phyloP scores from a whole-genome alignment of 2,329 filamentous ascomycete genomes.

The Xylaria arbuscula region DNA sequence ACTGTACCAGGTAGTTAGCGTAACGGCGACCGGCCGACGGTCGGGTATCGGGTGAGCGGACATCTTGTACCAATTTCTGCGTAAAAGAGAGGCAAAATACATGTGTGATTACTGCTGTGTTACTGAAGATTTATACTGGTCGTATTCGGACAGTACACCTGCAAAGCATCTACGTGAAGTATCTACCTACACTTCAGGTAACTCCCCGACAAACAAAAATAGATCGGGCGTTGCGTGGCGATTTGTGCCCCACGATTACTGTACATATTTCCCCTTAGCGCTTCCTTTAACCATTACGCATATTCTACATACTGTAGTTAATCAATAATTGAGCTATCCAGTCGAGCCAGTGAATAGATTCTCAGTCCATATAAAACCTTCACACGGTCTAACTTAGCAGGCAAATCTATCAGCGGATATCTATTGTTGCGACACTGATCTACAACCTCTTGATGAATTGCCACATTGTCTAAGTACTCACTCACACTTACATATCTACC shows the following conservation, averaged over 20 bases:
- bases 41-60: conserved; percentile 31
- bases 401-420: background rate
- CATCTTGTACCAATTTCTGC: conserved; percentile 2
- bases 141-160: no score
- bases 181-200: background rate
- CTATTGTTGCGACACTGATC: background rate
- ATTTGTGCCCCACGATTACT: conserved; percentile 18
- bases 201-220: conserved; percentile 13
- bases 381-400: background rate
- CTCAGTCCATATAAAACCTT: background rate
- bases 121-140: background rate
- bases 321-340: background rate
- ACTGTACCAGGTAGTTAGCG: background rate
- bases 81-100: background rate
- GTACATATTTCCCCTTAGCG: background rate
- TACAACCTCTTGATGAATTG: background rate
- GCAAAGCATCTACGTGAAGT: background rate
- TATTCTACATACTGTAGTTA: background rate
- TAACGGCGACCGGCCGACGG: conserved; percentile 6
- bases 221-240: background rate
- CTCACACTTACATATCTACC: no score
- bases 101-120: background rate
- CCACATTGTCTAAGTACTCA: background rate
- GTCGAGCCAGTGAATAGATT: background rate
- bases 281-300: background rate